Conservation (phyloP, 1,284 basidiomycete species). For the Tetrapyrgos nigripes region DNA sequence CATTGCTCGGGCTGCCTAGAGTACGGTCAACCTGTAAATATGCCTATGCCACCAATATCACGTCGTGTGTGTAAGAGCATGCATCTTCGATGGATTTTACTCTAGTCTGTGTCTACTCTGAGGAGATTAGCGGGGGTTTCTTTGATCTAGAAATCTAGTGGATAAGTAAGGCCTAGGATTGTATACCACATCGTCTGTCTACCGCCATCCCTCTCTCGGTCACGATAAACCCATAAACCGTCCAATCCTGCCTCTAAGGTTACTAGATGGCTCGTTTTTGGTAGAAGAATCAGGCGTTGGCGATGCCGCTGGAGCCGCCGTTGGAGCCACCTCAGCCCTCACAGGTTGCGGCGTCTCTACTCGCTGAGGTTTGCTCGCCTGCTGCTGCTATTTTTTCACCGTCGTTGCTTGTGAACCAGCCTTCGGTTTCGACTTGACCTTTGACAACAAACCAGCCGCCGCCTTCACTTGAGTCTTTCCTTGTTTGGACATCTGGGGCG, state of each 20-base stretch:
- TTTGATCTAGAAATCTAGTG: too few species aligned
- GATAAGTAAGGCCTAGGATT: too few species aligned
- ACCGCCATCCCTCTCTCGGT: too few species aligned
- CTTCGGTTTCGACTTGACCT: neutral
- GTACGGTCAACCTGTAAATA: neutral
- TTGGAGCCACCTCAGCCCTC: too few species aligned
- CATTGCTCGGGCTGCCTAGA: conserved; percentile 16
- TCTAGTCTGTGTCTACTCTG: too few species aligned
- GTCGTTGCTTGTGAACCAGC: neutral
- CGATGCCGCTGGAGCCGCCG: too few species aligned
- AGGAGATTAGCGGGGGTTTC: too few species aligned
- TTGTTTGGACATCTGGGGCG: neutral
- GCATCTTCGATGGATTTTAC: neutral
- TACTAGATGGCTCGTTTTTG: too few species aligned
- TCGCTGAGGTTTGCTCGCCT: neutral
- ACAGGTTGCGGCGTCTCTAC: neutral
- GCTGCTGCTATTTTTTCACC: neutral
- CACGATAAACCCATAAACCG: too few species aligned
- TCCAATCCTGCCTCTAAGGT: too few species aligned
- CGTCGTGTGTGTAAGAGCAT: neutral
- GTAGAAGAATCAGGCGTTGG: too few species aligned
- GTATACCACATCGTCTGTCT: too few species aligned
- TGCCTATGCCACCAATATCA: neutral
- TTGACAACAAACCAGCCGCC: conserved; percentile 8
- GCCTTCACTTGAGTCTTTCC: conserved; percentile 9